Percentiles rank a stretch among this genome's conserved stretches.
These are phyloP conservation scores for Dioszegia hungarica DNA, from an alignment of 768 basidiomycete genomes.

Conservation along the genomic window DNA sequence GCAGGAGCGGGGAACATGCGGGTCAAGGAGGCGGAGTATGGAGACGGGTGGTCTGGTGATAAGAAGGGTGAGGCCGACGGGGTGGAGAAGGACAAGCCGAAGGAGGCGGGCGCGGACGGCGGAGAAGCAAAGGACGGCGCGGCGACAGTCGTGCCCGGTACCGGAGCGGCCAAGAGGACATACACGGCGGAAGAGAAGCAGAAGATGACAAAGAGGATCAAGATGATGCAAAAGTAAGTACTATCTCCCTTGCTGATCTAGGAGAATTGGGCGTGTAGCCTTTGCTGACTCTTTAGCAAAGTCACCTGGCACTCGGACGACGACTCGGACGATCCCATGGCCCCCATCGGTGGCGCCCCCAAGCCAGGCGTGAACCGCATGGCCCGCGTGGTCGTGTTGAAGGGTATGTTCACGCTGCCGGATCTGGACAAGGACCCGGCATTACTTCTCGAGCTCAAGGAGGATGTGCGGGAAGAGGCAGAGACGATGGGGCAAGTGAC, in stretches of 20 bases:
- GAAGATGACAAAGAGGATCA: slow-evolving; percentile 45
- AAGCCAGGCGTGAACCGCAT: slow-evolving; percentile 56
- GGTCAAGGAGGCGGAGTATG: slow-evolving; percentile 47
- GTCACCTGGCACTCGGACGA: slow-evolving; percentile 93
- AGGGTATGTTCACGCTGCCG: slow-evolving; percentile 86
- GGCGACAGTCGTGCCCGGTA: slow-evolving; percentile 31
- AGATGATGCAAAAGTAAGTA: slow-evolving; percentile 56
- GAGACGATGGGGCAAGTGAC: slow-evolving; percentile 87
- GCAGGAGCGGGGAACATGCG: slow-evolving; percentile 56
- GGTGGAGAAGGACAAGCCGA: slow-evolving; percentile 31
- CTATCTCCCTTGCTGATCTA: not conserved
- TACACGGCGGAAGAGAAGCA: slow-evolving; percentile 45
- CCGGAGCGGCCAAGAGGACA: slow-evolving; percentile 9
- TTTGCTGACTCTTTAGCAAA: slow-evolving; percentile 58
- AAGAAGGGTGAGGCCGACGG: slow-evolving; percentile 7
- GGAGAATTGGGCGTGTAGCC: not conserved
- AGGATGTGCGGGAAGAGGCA: slow-evolving; percentile 46
- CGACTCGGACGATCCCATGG: slow-evolving; percentile 61
- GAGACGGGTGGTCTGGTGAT: slow-evolving; percentile 1
- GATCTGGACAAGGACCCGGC: slow-evolving; percentile 21
- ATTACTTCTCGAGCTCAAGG: slow-evolving; percentile 16
- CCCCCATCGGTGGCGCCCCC: slow-evolving; percentile 30
- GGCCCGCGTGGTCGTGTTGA: slow-evolving; percentile 72
- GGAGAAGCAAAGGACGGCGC: too few species aligned
- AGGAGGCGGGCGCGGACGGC: slow-evolving; percentile 21